Evolutionary conservation across 352 stramenopile species (phyloP).

Genomic region (Elongisporangium anandrum): DNA sequence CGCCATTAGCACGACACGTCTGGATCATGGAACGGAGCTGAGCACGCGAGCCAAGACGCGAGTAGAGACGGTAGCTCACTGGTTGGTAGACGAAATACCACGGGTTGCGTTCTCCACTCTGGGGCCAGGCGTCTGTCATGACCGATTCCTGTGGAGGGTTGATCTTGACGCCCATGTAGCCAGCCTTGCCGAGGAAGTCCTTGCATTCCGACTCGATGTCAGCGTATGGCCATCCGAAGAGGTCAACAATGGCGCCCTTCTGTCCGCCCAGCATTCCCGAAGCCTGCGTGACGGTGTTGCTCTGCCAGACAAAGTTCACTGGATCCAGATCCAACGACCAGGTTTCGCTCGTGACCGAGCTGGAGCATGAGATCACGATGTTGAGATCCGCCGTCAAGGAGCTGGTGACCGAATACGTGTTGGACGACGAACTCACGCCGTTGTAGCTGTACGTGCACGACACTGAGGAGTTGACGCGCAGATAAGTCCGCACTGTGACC

Average conservation of each 20-base stretch:
- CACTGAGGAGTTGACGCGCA: slow-evolving; percentile 19
- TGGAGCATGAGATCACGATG: slow-evolving; percentile 24
- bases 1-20: slow-evolving; percentile 49
- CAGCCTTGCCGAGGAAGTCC: slow-evolving; percentile 54
- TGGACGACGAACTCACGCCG: slow-evolving; percentile 12
- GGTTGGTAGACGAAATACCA: slow-evolving; percentile 61
- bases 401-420: slow-evolving; percentile 13
- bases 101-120: slow-evolving; percentile 43
- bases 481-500: slow-evolving; percentile 29
- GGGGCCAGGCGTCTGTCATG: slow-evolving; percentile 32
- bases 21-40: slow-evolving; percentile 63
- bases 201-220: slow-evolving; percentile 58
- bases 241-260: slow-evolving; percentile 56
- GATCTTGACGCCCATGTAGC: slow-evolving; percentile 72
- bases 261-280: slow-evolving; percentile 37
- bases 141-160: slow-evolving; percentile 58
- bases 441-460: slow-evolving; percentile 44
- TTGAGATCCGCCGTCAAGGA: slow-evolving; percentile 23
- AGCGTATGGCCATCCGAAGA: slow-evolving; percentile 68
- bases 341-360: slow-evolving; percentile 3
- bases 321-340: slow-evolving; percentile 46
- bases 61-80: slow-evolving; percentile 58
- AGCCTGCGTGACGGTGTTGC: slow-evolving; percentile 22
- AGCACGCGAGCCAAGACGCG: slow-evolving; percentile 41
- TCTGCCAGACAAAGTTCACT: slow-evolving; percentile 66